These are phyloP conservation scores for Komagataella pseudopastoris DNA, from an alignment of 805 yeast species.

Conservation along the genomic window DNA sequence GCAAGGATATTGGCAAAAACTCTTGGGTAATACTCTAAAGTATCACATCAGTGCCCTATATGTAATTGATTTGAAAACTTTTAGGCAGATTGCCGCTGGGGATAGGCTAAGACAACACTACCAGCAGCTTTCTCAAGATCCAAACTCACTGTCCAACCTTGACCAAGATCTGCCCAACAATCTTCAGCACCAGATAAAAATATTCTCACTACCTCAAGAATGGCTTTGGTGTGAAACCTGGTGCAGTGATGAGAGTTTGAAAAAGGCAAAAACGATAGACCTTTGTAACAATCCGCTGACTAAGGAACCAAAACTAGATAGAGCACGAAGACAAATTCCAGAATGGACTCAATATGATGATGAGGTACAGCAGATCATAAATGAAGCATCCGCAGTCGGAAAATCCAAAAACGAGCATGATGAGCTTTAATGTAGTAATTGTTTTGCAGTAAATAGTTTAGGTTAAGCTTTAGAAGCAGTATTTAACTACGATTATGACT, in stretches of 20 bases:
- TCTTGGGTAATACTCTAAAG: conserved; percentile 39
- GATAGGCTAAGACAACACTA: conserved; percentile 75
- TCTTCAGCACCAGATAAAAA: conserved; percentile 53
- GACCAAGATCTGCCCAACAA: conserved; percentile 95
- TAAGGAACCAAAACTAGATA: conserved; percentile 62
- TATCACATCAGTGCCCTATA: conserved; percentile 81
- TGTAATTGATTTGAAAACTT: conserved; percentile 60
- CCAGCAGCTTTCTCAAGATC: conserved; percentile 69
- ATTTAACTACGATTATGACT: too few relatives aligned
- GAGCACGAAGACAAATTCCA: conserved; percentile 64
- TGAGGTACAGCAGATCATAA: conserved; percentile 20
- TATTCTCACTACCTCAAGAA: conserved; percentile 62
- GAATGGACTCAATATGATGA: conserved; percentile 65
- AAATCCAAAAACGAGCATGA: background rate
- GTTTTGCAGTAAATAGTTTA: too few relatives aligned
- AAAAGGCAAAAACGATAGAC: conserved; percentile 65
- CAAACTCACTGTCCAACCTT: conserved; percentile 63
- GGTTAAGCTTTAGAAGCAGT: too few relatives aligned
- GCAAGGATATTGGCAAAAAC: conserved; percentile 75
- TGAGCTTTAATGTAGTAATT: background rate
- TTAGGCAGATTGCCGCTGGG: conserved; percentile 61
- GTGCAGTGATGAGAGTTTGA: conserved; percentile 57
- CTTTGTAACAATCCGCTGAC: conserved; percentile 76
- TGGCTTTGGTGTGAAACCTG: conserved; percentile 95
- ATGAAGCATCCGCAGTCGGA: background rate